phyloP scores from a whole-genome alignment of 768 basidiomycete genomes.

The Leccinum obscurum region DNA sequence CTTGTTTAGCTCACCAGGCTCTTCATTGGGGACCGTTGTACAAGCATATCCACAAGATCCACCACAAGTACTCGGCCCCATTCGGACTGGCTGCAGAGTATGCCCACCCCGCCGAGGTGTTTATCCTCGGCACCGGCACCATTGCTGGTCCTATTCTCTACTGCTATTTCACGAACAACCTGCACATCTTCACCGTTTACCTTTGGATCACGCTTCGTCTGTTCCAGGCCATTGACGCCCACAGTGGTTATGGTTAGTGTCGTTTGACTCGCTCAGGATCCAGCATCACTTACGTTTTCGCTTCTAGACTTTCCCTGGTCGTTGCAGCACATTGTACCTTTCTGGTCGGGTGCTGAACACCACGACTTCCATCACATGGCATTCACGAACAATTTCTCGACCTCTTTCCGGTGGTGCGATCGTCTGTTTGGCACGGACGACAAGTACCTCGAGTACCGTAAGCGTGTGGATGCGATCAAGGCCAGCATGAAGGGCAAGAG shows the following conservation, averaged over 20 bases:
- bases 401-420: constrained; percentile 95
- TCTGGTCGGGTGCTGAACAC: constrained; percentile 98
- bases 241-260: constrained; percentile 87
- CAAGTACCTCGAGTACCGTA: constrained; percentile 83
- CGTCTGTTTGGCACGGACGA: constrained; percentile 85
- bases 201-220: constrained; percentile 91
- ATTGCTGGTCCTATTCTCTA: constrained; percentile 86
- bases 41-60: constrained; percentile 94
- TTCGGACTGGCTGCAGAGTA: constrained; percentile 98
- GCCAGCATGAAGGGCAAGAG: constrained; percentile 51
- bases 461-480: constrained; percentile 63
- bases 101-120: constrained; percentile 94
- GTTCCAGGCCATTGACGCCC: constrained; percentile 97
- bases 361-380: constrained; percentile 99
- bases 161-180: constrained; percentile 64
- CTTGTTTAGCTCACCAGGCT: constrained; percentile 72
- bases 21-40: constrained; percentile 84
- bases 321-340: constrained; percentile 84
- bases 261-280: not conserved
- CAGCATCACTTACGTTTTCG: not conserved
- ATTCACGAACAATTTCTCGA: constrained; percentile 91
- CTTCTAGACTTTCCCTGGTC: constrained; percentile 94
- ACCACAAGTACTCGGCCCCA: constrained; percentile 96
- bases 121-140: constrained; percentile 92
- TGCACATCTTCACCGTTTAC: constrained; percentile 94